These are phyloP conservation scores for Apophysomyces ossiformis DNA, from an alignment of 371 early-diverging fungal species.

Conservation along the genomic window DNA sequence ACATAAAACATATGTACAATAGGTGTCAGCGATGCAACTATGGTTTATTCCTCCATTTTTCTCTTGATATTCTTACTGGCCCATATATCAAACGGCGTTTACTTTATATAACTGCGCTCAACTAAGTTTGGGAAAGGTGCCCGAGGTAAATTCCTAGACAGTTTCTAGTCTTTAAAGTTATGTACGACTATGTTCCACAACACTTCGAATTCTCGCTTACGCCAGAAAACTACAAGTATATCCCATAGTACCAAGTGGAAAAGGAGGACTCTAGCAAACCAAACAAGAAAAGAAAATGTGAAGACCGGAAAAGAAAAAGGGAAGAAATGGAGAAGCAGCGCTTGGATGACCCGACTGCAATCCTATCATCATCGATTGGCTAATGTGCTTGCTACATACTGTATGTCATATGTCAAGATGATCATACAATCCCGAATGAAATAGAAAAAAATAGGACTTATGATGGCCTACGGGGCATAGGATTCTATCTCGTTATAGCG, in stretches of 20 bases:
- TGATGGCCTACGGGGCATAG: not conserved
- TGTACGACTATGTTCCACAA: not conserved
- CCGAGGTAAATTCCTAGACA: not conserved
- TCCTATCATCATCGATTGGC: not conserved
- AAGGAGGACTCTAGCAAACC: not conserved
- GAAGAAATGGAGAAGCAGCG: not conserved
- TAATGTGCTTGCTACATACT: not conserved
- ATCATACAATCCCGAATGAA: no score
- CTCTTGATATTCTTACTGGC: no score
- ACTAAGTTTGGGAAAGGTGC: no score
- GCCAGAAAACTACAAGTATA: not conserved
- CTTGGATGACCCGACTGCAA: not conserved
- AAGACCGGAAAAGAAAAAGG: not conserved
- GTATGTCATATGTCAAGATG: no score
- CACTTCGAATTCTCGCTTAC: not conserved
- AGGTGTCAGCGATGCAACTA: no score
- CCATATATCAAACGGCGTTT: no score
- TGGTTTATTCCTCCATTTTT: no score
- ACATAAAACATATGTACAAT: no score
- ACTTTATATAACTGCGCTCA: no score
- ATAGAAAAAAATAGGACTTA: not conserved
- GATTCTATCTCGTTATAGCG: not conserved
- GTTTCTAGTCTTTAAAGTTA: not conserved
- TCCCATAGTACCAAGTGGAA: not conserved
- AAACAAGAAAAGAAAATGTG: not conserved